Base-by-base conservation (phyloP, 2,329 filamentous ascomycete species). In the Rhytidhysteron rufulum region DNA sequence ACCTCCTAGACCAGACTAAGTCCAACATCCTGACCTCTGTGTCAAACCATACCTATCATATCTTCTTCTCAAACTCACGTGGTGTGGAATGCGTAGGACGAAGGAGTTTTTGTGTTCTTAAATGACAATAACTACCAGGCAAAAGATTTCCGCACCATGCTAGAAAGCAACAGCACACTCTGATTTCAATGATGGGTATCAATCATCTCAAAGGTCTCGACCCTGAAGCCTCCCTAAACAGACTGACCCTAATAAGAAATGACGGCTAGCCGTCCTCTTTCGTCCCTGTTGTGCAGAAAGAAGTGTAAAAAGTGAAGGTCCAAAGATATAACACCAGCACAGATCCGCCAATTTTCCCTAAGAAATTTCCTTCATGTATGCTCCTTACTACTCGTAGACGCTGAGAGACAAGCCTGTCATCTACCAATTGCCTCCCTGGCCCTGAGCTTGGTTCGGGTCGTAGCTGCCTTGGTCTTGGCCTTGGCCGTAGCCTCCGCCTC, bases 111-210 rank as follows among this genome's bases (percentile, higher is more conserved):
- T n/a, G n/a, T n/a, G n/a, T n/a, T n/a, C n/a, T n/a, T n/a, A n/a
- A n/a, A n/a, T n/a, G n/a, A n/a, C n/a, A n/a, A n/a, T n/a, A n/a
- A n/a, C n/a, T n/a, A n/a, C n/a, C 24, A 27, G 24, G 24, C 13
- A 27, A 27, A 13, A 27, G 13, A 27, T 13, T 27, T 27, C 13
- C 13, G 7, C 24, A 54, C n/a, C n/a, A n/a, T n/a, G n/a, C n/a
- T n/a, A n/a, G n/a, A n/a, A n/a, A n/a, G 53, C 44, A 54, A 47
- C 49, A 59, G 53, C 51, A 61, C 50, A 49, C 58, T 53, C 60
- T 60, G 61, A 62, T 57, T 55, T 51, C 51, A 60, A 42, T n/a
- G 41, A 46, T 61, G 62, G 62, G 60, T 65, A 65, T 65, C 56
- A 61, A 57, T 60, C 60, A 55, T 58, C 60, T 61, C 58, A 57